Percentiles rank a stretch among this genome's conserved stretches.
These are phyloP conservation scores for Calonectria pseudoturangicola DNA, from an alignment of 2,329 filamentous ascomycete genomes.

Conservation along the genomic window DNA sequence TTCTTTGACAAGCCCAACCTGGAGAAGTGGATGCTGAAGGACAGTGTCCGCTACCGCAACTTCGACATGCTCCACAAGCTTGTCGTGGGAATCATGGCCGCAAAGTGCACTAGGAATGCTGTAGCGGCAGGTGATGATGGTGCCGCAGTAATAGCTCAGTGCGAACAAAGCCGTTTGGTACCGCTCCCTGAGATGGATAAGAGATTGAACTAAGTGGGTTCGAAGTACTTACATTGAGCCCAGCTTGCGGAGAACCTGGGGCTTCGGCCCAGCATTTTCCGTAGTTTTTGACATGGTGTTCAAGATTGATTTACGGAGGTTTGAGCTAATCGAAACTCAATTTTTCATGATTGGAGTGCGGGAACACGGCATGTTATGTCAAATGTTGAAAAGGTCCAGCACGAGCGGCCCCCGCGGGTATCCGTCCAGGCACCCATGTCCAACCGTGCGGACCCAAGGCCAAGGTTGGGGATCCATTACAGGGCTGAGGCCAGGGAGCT, in stretches of 20 bases:
- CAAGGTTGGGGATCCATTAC: conserved; percentile 1
- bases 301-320: too few relatives aligned
- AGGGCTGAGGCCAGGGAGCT: background rate
- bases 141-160: conserved; percentile 29
- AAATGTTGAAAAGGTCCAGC: background rate
- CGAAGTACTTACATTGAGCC: conserved; percentile 23
- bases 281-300: background rate
- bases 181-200: conserved; percentile 17
- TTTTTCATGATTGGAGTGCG: background rate
- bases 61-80: conserved; percentile 25
- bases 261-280: conserved; percentile 17
- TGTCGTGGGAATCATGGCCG: background rate
- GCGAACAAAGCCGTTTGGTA: conserved; percentile 31
- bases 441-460: background rate
- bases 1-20: conserved; percentile 30
- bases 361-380: background rate
- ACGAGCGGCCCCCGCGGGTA: background rate
- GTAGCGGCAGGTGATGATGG: conserved; percentile 26
- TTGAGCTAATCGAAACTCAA: background rate
- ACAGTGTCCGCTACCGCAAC: conserved; percentile 33
- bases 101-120: conserved; percentile 23
- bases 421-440: conserved; percentile 20
- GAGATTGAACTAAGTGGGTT: background rate
- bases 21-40: conserved; percentile 37
- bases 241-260: conserved; percentile 29